Evolutionary conservation across 306 rosid genomes (phyloP), one percentile per base, ranked within the genome.

Genomic region (Begonia masoniana): DNA sequence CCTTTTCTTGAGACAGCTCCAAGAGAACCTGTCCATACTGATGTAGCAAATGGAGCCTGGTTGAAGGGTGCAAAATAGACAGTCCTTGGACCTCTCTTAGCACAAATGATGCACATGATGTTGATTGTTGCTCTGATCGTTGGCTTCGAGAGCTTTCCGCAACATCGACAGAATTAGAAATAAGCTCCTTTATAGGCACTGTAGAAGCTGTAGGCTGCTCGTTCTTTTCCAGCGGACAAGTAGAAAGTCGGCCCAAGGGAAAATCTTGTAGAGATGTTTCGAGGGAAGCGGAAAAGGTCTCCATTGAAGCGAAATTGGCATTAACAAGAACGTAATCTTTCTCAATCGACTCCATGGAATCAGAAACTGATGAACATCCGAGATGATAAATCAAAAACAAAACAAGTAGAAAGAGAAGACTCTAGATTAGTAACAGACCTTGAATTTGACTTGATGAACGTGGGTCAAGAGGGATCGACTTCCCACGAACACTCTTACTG

Each of bases 331-430:
- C 99, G 54, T 92, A 92, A 61, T 61, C 95, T 67, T 74, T 83
- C 83, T 83, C 96, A 39, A 92, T 70, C 19, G 80, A 79, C 71
- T 83, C 95, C 87, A 81, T 71, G 55, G 82, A 86, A 77, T 58
- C 78, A 45, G 83, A 77, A 73, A 69, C 99, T 92, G 79, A 49
- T 71, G 16, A 50, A 4, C 53, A n/a, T 13, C 48, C 35, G 45
- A 66, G 47, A 41, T 26, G 39, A 63, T 41, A 35, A 48, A 62
- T 52, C 55, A 52, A 39, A 56, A 73, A 51, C 61, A 63, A 51
- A 55, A 57, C 41, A 42, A 55, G 48, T 39, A 57, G 42, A 62
- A 19, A 47, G 17, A 52, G 42, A 59, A 54, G 17, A 8, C 23
- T 15, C 41, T 36, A 19, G 58, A 62, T 39, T 35, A 67, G 65